A percentile compares a stretch with the other conserved stretches of the same genome.
phyloP scores from a whole-genome alignment of 129 eudicot genomes.

The Oenanthe sinensis region DNA sequence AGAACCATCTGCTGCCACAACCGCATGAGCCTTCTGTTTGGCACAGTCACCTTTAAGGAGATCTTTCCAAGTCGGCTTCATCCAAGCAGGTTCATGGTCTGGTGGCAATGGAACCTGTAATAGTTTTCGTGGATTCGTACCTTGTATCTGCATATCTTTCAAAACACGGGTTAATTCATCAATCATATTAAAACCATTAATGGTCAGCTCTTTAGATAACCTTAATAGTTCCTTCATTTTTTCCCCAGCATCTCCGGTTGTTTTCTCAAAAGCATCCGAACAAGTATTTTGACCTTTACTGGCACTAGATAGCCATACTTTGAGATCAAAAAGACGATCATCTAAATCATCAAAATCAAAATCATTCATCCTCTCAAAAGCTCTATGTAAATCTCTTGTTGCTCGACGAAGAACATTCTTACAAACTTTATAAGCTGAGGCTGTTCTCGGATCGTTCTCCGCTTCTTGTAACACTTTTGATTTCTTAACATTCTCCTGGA shows the following conservation, averaged over 20 bases:
- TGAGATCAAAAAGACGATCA: conserved; percentile 12
- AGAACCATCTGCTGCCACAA: conserved; percentile 27
- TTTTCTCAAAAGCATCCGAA: conserved; percentile 15
- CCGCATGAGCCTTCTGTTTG: conserved; percentile 4
- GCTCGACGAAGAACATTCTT: conserved; percentile 15
- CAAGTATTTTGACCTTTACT: conserved; percentile 17
- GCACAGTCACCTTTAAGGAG: conserved; percentile 3
- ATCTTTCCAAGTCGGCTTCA: background rate
- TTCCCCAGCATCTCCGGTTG: conserved; percentile 20
- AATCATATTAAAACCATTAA: conserved; percentile 32
- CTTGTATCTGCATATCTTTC: background rate
- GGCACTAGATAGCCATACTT: conserved; percentile 28
- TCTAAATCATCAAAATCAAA: conserved; percentile 4
- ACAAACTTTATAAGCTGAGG: conserved; percentile 17
- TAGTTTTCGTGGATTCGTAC: background rate
- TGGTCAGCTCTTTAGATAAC: conserved; percentile 16
- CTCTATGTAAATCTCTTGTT: conserved; percentile 18
- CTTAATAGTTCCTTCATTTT: conserved; percentile 28
- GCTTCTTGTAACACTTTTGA: conserved; percentile 14
- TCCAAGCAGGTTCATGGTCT: background rate
- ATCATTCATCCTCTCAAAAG: background rate
- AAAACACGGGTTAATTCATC: conserved; percentile 4
- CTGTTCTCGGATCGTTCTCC: conserved; percentile 16
- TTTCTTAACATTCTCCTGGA: background rate
- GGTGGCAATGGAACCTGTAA: background rate